Evolutionary conservation across 306 rosid genomes (phyloP), one percentile per base, ranked within the genome.

Genomic region (Castanopsis chinensis): DNA sequence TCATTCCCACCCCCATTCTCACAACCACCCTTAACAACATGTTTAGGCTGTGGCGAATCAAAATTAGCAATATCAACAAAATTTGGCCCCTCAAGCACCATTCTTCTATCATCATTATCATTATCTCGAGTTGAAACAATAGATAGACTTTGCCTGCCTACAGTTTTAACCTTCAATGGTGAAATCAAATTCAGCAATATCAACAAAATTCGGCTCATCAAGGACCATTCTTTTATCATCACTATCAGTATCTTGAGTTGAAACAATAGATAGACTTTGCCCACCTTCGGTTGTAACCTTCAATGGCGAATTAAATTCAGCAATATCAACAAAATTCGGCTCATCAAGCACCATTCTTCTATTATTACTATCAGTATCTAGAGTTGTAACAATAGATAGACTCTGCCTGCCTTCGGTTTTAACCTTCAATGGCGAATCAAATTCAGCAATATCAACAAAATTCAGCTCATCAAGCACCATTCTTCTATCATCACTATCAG

Each of bases 121-220:
- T 72, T 78, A 2, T 78, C 89, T 20, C 73, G 53, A 19, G 84
- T 49, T 21, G 89, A 86, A 71, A 86, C 81, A 79, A 91, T 94
- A 83, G 95, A 92, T 10, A 94, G 92, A 49, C 97, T 95, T 45
- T 97, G 97, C 2, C 91, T 85, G 23, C 97, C 97, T 76, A 77
- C 83, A 55, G 90, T 82, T 75, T 86, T 90, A 78, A 90, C 89
- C 90, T 90, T 94, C 6, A 37, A 65, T 53, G 81, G 84, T 81
- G 1, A n/a, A 19, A 32, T 32, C 33, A 32, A 32, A 32, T 32
- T 32, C 33, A 32, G 13, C 45, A 27, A n/a, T 49, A 52, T 19
- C 4, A 6, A 54, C 12, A 49, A 56, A 41, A 45, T 32, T 32
- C 4, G 5, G 33, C 33, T 32, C 33, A 32, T 4, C 33, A 32